Evolutionary conservation across 192 early-diverging fungal genomes (phyloP).

Genomic region (Linnemannia exigua): DNA sequence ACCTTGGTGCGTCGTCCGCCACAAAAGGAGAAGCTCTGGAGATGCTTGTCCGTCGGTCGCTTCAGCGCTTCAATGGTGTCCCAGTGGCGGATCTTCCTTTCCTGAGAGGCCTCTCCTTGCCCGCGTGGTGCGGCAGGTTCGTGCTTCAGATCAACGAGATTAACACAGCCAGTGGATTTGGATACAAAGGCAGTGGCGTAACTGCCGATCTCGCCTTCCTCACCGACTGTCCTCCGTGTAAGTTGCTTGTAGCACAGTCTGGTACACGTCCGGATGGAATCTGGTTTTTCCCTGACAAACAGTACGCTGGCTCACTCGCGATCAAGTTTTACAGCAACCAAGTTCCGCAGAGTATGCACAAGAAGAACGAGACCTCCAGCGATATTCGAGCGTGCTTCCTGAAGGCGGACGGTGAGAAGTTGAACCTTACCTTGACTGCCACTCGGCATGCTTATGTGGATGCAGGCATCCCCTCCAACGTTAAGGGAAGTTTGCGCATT

Average conservation of each 20-base stretch:
- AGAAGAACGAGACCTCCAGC: conserved; percentile 28
- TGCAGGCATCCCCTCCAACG: background rate
- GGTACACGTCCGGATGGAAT: conserved; percentile 18
- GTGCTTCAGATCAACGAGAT: conserved; percentile 43
- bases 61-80: conserved; percentile 35
- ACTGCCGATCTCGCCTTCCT: conserved; percentile 6
- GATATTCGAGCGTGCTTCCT: conserved; percentile 27
- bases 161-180: conserved; percentile 32
- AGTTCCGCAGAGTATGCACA: too few relatives aligned
- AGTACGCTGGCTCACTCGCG: conserved; percentile 31
- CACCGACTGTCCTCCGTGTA: background rate
- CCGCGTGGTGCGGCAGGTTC: conserved; percentile 28
- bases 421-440: background rate
- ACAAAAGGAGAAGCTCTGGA: conserved; percentile 30
- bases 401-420: conserved; percentile 1
- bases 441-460: conserved; percentile 6
- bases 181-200: background rate
- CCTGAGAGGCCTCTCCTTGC: conserved; percentile 21
- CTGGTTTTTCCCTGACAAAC: conserved; percentile 35
- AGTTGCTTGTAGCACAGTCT: conserved; percentile 11
- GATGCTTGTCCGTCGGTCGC: conserved; percentile 31
- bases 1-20: conserved; percentile 9
- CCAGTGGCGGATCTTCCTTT: conserved; percentile 41
- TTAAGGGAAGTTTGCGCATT: conserved; percentile 34
- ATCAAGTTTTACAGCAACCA: conserved; percentile 20